Conservation (phyloP, 2,329 filamentous ascomycete species). For the Talaromyces sp. region DNA sequence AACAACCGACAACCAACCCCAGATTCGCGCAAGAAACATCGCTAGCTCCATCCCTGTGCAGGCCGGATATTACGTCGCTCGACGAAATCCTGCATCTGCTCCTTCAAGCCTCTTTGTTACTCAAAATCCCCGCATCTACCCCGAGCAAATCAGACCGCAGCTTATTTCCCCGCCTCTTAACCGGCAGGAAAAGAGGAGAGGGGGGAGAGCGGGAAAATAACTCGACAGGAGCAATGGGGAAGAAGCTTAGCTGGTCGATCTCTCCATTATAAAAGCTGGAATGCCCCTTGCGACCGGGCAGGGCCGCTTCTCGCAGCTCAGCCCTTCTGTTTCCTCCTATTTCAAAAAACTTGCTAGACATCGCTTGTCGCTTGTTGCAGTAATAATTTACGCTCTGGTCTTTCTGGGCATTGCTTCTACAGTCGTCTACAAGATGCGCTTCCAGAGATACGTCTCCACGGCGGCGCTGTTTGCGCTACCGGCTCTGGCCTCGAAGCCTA, state of each 20-base stretch:
- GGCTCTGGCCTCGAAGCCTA: slow-evolving; percentile 27
- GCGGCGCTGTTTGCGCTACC: slow-evolving; percentile 36
- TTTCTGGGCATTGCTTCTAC: slow-evolving; percentile 31
- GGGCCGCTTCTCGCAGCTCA: slow-evolving; percentile 23
- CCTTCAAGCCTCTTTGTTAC: slow-evolving; percentile 8
- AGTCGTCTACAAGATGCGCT: slow-evolving; percentile 38
- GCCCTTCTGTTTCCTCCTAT: slow-evolving; percentile 27
- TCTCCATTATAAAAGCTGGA: slow-evolving; percentile 18
- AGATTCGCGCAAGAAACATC: slow-evolving; percentile 10
- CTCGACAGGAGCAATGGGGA: slow-evolving; percentile 1
- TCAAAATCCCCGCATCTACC: background rate
- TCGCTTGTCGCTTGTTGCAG: slow-evolving; percentile 31
- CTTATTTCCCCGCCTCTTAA: slow-evolving; percentile 17
- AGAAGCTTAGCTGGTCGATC: slow-evolving; percentile 5
- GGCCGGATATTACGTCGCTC: background rate
- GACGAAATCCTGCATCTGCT: background rate
- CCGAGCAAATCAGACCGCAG: background rate
- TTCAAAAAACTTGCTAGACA: slow-evolving; percentile 22
- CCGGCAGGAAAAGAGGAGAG: background rate
- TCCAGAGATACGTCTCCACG: slow-evolving; percentile 35
- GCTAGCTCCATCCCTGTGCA: background rate
- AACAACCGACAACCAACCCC: slow-evolving; percentile 10
- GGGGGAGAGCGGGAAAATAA: slow-evolving; percentile 12
- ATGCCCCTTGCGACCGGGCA: slow-evolving; percentile 21
- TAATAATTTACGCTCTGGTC: slow-evolving; percentile 32